Evolutionary conservation across 2,329 filamentous ascomycete genomes (phyloP).

Genomic region (Cadophora sp.): DNA sequence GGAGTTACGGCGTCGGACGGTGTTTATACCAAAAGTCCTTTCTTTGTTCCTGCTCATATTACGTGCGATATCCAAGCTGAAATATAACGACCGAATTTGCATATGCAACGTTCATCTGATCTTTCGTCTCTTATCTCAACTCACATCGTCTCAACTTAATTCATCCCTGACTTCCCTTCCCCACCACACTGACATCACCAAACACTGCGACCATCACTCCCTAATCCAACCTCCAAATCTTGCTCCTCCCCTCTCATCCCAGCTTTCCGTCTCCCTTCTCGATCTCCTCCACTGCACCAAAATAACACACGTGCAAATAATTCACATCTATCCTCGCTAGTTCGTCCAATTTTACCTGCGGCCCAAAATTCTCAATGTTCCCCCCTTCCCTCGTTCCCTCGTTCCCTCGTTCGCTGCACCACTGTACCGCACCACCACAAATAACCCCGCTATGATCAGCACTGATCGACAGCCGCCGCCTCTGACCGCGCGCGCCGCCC

Average conservation of each 20-base stretch:
- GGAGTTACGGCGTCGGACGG: background rate
- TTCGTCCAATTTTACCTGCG: background rate
- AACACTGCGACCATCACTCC: no score
- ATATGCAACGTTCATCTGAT: background rate
- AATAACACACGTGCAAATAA: no score
- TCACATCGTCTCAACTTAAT: background rate
- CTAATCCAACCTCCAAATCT: background rate
- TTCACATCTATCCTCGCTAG: no score
- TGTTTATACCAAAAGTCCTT: conserved; percentile 5
- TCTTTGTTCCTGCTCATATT: conserved; percentile 11
- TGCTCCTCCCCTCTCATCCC: no score
- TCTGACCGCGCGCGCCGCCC: no score
- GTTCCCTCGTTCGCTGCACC: no score
- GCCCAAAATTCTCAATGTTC: background rate
- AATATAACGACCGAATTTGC: background rate
- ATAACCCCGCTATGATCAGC: no score
- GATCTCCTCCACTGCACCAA: background rate
- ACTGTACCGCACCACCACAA: no score
- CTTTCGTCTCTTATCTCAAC: background rate
- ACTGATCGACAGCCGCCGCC: no score
- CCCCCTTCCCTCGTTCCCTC: no score
- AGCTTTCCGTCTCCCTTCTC: no score
- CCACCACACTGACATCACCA: no score
- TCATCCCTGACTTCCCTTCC: background rate
- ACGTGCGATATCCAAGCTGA: background rate